phyloP scores from a whole-genome alignment of 139 green algal genomes.

The Ettlia oleoabundans region DNA sequence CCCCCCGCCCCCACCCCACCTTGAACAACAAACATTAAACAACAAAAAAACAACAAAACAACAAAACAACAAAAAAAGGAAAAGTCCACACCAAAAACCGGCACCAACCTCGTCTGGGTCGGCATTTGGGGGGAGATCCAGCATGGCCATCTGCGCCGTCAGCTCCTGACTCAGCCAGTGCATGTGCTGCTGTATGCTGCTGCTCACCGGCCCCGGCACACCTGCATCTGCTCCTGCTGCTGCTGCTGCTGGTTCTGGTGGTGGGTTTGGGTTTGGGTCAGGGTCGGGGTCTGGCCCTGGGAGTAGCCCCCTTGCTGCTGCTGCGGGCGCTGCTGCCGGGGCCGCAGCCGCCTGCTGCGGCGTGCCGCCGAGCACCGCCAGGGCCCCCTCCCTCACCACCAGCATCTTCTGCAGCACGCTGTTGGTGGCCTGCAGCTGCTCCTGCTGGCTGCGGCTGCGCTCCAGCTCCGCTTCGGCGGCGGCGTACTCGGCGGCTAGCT shows the following conservation, averaged over 20 bases:
- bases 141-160: conserved; percentile 13
- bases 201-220: not conserved
- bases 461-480: not conserved
- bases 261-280: not conserved
- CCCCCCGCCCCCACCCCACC: too few relatives aligned
- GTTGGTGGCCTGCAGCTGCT: not conserved
- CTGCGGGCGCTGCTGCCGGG: not conserved
- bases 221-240: not conserved
- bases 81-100: too few relatives aligned
- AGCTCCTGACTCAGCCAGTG: conserved; percentile 6
- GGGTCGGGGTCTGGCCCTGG: not conserved
- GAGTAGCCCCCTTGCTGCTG: not conserved
- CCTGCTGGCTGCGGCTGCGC: not conserved
- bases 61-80: too few relatives aligned
- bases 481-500: not conserved
- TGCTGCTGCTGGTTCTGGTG: not conserved
- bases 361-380: not conserved
- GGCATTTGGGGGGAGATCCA: conserved; percentile 1
- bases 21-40: too few relatives aligned
- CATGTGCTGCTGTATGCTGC: not conserved
- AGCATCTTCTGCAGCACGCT: conserved; percentile 28
- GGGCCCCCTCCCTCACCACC: not conserved
- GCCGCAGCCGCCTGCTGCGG: not conserved
- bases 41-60: too few relatives aligned
- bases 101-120: conserved; percentile 15